phyloP scores from a whole-genome alignment of 192 early-diverging fungal species.

The Pecoramyces ruminantium region DNA sequence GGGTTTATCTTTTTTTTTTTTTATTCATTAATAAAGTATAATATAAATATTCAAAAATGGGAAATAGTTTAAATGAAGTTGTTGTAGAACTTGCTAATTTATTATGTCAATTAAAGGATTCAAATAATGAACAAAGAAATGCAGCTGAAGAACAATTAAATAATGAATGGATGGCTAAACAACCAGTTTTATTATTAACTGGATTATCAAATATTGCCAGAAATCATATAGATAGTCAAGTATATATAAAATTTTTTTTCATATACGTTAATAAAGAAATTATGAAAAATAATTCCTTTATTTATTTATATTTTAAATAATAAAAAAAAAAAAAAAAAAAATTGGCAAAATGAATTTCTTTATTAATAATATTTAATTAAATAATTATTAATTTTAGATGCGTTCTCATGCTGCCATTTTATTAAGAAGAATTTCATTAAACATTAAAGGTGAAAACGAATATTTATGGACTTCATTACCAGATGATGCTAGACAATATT shows the following conservation, averaged over 20 bases:
- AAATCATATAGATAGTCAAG: conserved; percentile 18
- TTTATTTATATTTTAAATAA: too few species aligned
- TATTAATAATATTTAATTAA: too few species aligned
- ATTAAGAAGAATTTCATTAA: conserved; percentile 47
- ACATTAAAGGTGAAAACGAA: conserved; percentile 26
- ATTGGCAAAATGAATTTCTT: too few species aligned
- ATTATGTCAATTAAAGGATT: conserved; percentile 19
- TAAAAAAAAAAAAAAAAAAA: background rate
- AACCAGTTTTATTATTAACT: conserved; percentile 36
- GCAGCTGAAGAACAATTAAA: conserved; percentile 44
- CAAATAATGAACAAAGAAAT: conserved; percentile 40
- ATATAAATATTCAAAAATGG: background rate
- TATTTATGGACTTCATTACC: conserved; percentile 62
- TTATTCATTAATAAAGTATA: too few species aligned
- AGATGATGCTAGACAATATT: conserved; percentile 35
- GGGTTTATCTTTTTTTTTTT: too few species aligned
- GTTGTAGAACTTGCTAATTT: conserved; percentile 13
- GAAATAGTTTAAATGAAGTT: background rate
- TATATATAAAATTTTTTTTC: background rate
- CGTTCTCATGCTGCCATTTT: conserved; percentile 51
- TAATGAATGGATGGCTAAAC: conserved; percentile 32
- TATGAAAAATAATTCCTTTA: too few species aligned
- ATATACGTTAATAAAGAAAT: too few species aligned
- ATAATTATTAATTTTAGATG: conserved; percentile 16
- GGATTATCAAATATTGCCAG: conserved; percentile 35